Conservation (phyloP, 225 moss, liverwort and hornwort species). For the Antitrichia curtipendula region DNA sequence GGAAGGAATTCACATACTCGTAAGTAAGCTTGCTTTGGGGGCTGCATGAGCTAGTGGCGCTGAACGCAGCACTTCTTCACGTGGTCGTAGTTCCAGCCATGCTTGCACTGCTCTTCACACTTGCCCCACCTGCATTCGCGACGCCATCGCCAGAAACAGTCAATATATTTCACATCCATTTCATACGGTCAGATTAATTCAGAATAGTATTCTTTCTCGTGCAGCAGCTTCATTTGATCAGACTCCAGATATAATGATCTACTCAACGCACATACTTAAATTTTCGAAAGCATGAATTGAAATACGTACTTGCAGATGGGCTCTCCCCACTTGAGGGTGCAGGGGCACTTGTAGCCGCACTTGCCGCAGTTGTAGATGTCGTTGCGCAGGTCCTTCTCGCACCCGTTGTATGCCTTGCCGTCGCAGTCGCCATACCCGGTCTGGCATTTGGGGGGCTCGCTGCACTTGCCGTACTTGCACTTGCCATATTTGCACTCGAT, state of each 20-base stretch:
- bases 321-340: not conserved
- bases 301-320: not conserved
- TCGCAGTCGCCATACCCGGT: conserved; percentile 2
- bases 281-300: not conserved
- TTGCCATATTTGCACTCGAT: not conserved
- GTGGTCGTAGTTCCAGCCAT: not conserved
- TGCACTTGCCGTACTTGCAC: not conserved
- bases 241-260: not conserved
- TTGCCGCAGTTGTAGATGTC: not conserved
- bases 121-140: not conserved
- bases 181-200: no score
- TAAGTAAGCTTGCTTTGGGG: no score
- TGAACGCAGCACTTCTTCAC: not conserved
- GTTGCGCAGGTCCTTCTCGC: not conserved
- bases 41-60: not conserved
- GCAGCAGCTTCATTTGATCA: not conserved
- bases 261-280: no score
- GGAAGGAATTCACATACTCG: not conserved
- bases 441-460: not conserved
- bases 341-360: not conserved
- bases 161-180: not conserved
- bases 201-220: no score
- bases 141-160: not conserved
- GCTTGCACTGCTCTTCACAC: conserved; percentile 1
- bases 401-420: not conserved